Evolutionary conservation across 108 stramenopile genomes (phyloP), one percentile per base, ranked within the genome.

Genomic region (Aurantiochytrium sp.): DNA sequence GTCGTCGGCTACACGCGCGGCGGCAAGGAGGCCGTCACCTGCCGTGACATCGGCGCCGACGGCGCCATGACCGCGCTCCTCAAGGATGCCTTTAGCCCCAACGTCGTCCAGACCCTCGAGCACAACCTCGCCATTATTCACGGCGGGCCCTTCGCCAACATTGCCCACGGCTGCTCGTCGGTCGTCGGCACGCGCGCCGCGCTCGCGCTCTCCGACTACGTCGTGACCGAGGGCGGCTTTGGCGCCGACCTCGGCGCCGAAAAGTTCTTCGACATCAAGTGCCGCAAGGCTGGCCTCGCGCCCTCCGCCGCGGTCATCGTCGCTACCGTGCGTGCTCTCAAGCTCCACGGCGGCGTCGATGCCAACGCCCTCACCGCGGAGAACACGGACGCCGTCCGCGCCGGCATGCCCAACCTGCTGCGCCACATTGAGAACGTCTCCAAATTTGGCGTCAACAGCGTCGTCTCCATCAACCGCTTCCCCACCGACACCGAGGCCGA

Each of bases 181-280:
- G 45, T 81, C 73, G 73, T 81, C n/a, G 73, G 73, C n/a, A 81
- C 73, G 24, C 37, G 73, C 42, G n/a, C 73, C 73, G 73, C 42
- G 15, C 73, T 81, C 45, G 42, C 42, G 10, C 73, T 81, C 73
- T 22, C 73, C 24, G 73, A 81, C 73, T 81, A 1, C 45, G 73
- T 81, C 1, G 73, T 81, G 0, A 81, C 73, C 45, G 73, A 81
- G 45, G 73, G 73, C 2, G 73, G 73, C 37, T 81, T 81, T n/a
- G 73, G 73, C 30, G 73, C 73, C n/a, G 73, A 81, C 73, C 73
- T 81, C n/a, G 73, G 73, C 24, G 37, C 45, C 73, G 73, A 81
- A n/a, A 81, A 81, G 73, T 81, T 81, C 45, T 81, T 41, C 73
- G 45, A 81, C 73, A 81, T 81, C 73, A 81, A 81, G 73, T 81